phyloP scores from a whole-genome alignment of 2,329 filamentous ascomycete genomes.

The Fusarium albosuccineum region DNA sequence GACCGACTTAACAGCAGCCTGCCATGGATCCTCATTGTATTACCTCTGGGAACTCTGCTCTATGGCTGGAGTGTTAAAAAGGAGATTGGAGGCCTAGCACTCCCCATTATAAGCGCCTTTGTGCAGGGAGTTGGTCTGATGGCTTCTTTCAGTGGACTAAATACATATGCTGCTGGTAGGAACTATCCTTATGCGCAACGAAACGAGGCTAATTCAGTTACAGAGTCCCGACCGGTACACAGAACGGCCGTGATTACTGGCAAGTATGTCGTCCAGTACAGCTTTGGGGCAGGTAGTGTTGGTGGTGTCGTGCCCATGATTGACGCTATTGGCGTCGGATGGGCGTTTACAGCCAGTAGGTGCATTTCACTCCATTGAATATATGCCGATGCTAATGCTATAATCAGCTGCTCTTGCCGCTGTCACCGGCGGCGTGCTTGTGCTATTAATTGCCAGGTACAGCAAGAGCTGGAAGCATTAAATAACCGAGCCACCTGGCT shows the following conservation, averaged over 20 bases:
- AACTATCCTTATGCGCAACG: rapidly evolving
- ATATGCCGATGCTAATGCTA: background rate
- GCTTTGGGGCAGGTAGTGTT: slow-evolving; percentile 44
- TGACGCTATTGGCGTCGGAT: slow-evolving; percentile 39
- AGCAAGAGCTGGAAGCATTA: slow-evolving; percentile 39
- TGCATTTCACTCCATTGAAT: background rate
- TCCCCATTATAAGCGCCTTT: slow-evolving; percentile 52
- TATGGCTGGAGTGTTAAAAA: slow-evolving; percentile 54
- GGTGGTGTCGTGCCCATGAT: slow-evolving; percentile 45
- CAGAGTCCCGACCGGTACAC: slow-evolving; percentile 40
- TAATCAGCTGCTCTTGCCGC: slow-evolving; percentile 25
- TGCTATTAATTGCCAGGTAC: slow-evolving; percentile 37
- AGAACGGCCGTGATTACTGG: slow-evolving; percentile 45
- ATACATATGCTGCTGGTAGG: slow-evolving; percentile 56
- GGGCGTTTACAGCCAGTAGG: slow-evolving; percentile 45
- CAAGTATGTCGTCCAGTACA: slow-evolving; percentile 46
- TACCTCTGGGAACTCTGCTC: slow-evolving; percentile 49
- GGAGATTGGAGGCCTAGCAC: slow-evolving; percentile 49
- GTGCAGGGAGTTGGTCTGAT: slow-evolving; percentile 52
- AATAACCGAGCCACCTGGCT: background rate
- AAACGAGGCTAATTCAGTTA: background rate
- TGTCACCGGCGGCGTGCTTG: slow-evolving; percentile 21
- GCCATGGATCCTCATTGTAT: slow-evolving; percentile 46
- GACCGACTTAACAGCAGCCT: slow-evolving; percentile 51
- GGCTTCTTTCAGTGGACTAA: slow-evolving; percentile 54